Base-by-base conservation (phyloP, 768 basidiomycete species). In the Mrakia blollopis region DNA sequence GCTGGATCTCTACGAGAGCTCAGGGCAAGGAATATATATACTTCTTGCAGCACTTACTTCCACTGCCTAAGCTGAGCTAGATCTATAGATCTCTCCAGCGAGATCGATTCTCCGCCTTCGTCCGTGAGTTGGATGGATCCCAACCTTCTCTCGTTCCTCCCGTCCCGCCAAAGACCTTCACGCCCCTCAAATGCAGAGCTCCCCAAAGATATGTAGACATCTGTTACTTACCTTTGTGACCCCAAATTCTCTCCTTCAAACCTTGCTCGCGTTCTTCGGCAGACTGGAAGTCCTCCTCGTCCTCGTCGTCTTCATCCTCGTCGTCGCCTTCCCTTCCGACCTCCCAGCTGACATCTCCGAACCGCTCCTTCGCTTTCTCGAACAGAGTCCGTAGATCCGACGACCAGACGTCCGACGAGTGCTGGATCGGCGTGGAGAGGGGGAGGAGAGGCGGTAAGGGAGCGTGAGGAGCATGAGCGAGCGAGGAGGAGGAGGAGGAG, bases 291-390 rank as follows among this genome's bases (percentile, higher is more conserved):
- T 41, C 57, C 65, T 62, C 63, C 21, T 52, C 54, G 10, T 47
- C 60, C 72, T 75, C 74, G 28, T 65, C 57, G 13, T 25, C 30
- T 32, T 71, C 35, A 10, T 28, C 37, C 2, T n/a, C 47, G 25
- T n/a, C 41, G 32, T 87, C 86, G 71, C 87, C 87, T 44, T 88
- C 88, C 57, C 39, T 32, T 37, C 68, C 39, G 11, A 75, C 74
- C 30, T 73, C 50, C 95, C 96, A 98, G n/a, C 93, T 89, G 71
- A 98, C 94, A 85, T 98, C 96, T n/a, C 92, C 91, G 81, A 94
- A 98, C 75, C 93, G 87, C 78, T 95, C 92, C 83, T 91, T 91
- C n/a, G 94, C 91, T 73, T 89, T 86, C 79, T 87, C 87, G 83
- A 93, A 95, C 57, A 98, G 87, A 9, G 86, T 81, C 76, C 89